Evolutionary conservation across 768 basidiomycete genomes (phyloP), one percentile per base, ranked within the genome.

Genomic region (Chalciporus pseudorubinellus): DNA sequence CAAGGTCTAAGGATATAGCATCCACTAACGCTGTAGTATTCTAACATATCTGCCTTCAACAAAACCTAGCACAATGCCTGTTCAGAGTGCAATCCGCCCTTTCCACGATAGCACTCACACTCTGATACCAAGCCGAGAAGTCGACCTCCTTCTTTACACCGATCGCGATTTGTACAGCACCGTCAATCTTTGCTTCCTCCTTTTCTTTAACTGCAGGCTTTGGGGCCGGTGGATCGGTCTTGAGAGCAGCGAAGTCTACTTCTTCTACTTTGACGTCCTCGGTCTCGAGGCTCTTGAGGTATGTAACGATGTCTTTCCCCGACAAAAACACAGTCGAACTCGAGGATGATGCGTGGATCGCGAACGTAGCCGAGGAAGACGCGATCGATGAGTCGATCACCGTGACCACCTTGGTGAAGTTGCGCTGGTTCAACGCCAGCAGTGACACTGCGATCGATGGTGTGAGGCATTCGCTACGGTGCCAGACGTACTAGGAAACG

Each of bases 1-100:
- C 93, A 95, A 1, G 97, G 97, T 66, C 91, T 93, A 52, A 99
- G 85, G 69, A 98, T 97, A 72, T 99, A 99, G 67, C 97, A 99
- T 14, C 97, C 97, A 55, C 92, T 94, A 68, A 99, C 93, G 70
- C 84, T 95, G 76, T 99, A 98, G 72, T 98, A 99, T 63, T 99
- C 97, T 47, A 99, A 72, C 97, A 99, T 99, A 58, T 99, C 95
- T 5, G 94, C 89, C 76, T 98, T 98, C 72, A 98, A 75, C 55
- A 99, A 76, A n/a, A 97, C 94, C 93, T 95, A 51, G 18, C 19
- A 65, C 62, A 67, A 42, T 13, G 39, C 26, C 18, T 42, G 22
- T 12, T 53, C 38, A 52, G 51, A 46, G 61, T 20, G 51, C 33
- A 28, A 50, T 39, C 24, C n/a, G 28, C 21, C 4, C 2, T 4